Percentiles rank a stretch among this genome's conserved stretches.
Evolutionary conservation across 495 filamentous ascomycete species (phyloP).

Genomic region (Gamarada debralockiae): DNA sequence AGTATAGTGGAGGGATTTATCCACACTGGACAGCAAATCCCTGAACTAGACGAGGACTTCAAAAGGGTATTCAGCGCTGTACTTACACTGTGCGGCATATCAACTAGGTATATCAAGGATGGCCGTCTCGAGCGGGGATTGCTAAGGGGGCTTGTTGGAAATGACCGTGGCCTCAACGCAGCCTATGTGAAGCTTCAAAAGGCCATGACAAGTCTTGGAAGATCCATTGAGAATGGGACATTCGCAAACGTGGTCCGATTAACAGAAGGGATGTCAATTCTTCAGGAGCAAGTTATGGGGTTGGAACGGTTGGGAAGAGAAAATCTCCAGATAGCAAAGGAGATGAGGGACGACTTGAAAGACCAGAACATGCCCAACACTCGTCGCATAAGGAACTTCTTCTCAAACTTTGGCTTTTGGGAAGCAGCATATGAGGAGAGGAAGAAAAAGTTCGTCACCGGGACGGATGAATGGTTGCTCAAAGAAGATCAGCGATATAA

Average conservation of each 20-base stretch:
- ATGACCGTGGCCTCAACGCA: neutral
- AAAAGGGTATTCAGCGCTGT: neutral
- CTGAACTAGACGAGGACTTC: neutral
- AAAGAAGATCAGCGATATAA: constrained; percentile 12
- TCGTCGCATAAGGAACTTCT: neutral
- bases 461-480: constrained; percentile 18
- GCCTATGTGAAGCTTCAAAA: neutral
- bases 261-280: neutral
- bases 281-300: neutral
- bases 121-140: neutral
- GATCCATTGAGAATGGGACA: neutral
- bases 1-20: neutral
- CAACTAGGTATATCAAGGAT: neutral
- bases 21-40: neutral
- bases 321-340: neutral
- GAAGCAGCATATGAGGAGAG: neutral
- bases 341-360: neutral
- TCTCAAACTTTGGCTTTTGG: neutral
- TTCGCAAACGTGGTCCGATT: neutral
- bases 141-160: neutral
- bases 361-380: neutral
- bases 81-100: neutral
- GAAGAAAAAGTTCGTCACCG: constrained; percentile 11
- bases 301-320: neutral
- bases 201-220: neutral